Evolutionary conservation across 345 rosid genomes (phyloP).

Genomic region (Moricandia moricandioides): DNA sequence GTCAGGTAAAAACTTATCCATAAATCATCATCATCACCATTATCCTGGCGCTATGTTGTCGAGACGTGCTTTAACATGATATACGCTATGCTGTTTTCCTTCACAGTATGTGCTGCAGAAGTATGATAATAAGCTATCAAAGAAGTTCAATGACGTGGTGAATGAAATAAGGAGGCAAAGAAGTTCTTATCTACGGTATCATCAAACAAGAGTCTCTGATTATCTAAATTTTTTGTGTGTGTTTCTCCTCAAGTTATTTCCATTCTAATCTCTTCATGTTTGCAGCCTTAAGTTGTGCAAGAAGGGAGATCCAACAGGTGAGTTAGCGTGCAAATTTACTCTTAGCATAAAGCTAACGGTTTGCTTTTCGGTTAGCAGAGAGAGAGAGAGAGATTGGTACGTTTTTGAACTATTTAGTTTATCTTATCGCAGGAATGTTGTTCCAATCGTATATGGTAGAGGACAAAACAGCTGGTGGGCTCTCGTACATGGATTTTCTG

Average conservation of each 20-base stretch:
- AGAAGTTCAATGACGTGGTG: conserved; percentile 75
- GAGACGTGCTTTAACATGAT: no score
- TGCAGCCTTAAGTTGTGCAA: conserved; percentile 80
- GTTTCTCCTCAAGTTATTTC: not conserved
- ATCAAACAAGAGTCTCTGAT: conserved; percentile 11
- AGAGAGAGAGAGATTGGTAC: conserved; percentile 11
- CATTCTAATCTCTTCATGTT: not conserved
- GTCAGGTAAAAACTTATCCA: conserved; percentile 51
- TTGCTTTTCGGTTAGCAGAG: not conserved
- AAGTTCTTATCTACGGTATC: conserved; percentile 84
- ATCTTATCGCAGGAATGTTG: conserved; percentile 47
- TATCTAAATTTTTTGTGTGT: not conserved
- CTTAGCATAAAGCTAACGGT: not conserved
- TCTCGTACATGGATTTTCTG: conserved; percentile 70
- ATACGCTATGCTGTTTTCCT: conserved; percentile 5
- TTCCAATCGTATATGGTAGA: conserved; percentile 67
- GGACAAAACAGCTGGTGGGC: conserved; percentile 61
- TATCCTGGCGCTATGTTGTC: no score
- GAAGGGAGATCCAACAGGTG: conserved; percentile 91
- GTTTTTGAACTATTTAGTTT: not conserved
- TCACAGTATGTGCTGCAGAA: conserved; percentile 72
- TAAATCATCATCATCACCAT: not conserved
- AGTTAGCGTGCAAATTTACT: conserved; percentile 27
- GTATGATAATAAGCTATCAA: conserved; percentile 71
- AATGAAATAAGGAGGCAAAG: conserved; percentile 87